Evolutionary conservation across 139 green algal species (phyloP).

Genomic region (Edaphochlamys debaryana): DNA sequence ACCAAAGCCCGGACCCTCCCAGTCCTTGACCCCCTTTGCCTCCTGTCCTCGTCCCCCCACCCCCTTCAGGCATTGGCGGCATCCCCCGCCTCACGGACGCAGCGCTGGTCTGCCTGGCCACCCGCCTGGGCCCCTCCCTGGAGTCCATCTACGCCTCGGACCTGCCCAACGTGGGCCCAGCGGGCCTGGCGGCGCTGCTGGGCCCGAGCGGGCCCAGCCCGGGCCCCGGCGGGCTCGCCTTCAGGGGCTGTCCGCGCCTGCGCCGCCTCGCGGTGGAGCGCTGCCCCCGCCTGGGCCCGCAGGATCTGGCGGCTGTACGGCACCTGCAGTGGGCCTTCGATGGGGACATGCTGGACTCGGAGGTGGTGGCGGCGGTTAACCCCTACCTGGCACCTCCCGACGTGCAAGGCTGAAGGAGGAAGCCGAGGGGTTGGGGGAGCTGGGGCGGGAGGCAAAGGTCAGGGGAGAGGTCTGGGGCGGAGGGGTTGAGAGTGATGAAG

Average conservation of each 20-base stretch:
- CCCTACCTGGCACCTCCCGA: too few species aligned
- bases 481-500: too few species aligned
- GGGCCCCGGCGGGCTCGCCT: too few species aligned
- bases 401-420: too few species aligned
- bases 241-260: not conserved
- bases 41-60: not conserved
- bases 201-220: too few species aligned
- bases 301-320: not conserved
- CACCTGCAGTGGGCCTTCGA: too few species aligned
- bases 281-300: not conserved
- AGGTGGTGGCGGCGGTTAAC: not conserved
- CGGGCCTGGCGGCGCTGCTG: not conserved
- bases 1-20: not conserved
- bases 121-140: not conserved
- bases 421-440: too few species aligned
- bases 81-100: conserved; percentile 23
- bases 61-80: not conserved
- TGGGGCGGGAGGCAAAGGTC: too few species aligned
- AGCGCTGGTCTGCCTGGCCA: not conserved
- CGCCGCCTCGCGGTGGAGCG: not conserved
- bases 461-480: too few species aligned
- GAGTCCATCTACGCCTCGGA: conserved; percentile 6
- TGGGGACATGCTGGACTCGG: not conserved
- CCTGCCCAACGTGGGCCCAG: conserved; percentile 5
- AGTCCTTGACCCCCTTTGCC: not conserved